These are phyloP conservation scores for Silybum marianum DNA, from an alignment of 129 eudicot genomes.

Conservation along the genomic window DNA sequence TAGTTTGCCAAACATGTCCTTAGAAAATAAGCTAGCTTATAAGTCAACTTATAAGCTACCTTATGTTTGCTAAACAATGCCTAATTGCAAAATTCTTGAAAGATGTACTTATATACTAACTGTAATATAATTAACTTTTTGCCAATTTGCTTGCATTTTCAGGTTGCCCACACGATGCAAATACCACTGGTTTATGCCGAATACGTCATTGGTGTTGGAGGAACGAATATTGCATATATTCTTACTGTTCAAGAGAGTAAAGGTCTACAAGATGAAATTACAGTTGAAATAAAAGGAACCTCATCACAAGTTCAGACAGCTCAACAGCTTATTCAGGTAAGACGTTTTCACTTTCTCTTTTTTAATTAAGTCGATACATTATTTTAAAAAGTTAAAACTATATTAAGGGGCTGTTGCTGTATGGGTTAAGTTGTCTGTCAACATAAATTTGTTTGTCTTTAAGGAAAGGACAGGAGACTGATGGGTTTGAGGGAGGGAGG, in stretches of 20 bases:
- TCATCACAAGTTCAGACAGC: constrained; percentile 64
- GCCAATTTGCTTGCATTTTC: not conserved
- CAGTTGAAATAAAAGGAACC: constrained; percentile 66
- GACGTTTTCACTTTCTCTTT: not conserved
- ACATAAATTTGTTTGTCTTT: no score
- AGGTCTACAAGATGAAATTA: constrained; percentile 61
- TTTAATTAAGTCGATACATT: no score
- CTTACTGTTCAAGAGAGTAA: constrained; percentile 64
- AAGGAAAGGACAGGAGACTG: no score
- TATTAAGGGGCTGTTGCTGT: no score
- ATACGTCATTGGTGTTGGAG: constrained; percentile 65
- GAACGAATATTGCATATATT: constrained; percentile 61
- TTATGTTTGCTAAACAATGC: no score
- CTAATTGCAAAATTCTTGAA: not conserved
- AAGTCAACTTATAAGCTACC: no score
- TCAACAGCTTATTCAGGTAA: constrained; percentile 75
- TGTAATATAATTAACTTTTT: no score
- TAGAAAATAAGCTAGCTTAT: no score
- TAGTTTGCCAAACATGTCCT: no score
- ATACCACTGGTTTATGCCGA: constrained; percentile 61
- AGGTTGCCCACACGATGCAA: constrained; percentile 72
- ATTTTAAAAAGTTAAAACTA: no score
- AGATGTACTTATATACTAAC: not conserved
- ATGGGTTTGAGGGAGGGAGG: no score
- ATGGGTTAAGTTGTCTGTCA: no score